Base-by-base conservation (phyloP, 371 early-diverging fungal species). In the Mortierella sp. region DNA sequence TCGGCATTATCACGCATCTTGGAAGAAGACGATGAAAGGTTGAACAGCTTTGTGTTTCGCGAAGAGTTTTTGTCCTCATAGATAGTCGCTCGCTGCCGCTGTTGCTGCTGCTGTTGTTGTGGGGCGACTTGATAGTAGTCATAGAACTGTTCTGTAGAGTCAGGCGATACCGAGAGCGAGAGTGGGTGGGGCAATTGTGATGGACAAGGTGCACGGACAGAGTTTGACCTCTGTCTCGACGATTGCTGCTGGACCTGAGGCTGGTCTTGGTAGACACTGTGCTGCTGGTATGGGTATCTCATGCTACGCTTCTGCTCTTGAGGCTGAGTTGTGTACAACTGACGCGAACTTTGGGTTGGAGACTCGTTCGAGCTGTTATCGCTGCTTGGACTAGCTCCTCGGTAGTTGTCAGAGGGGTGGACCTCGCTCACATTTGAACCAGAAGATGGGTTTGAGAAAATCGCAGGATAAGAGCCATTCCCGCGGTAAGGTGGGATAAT, bases 211-310 rank as follows among this genome's bases (percentile, higher is more conserved):
- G 24, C 12, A 16, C 54, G 54, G 5, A 10, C 8, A 54, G n/a
- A 24, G 26, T 54, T 54, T 6, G 54, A 12, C 54, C n/a, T 35
- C 16, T 11, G 14, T 45, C 16, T 12, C 47, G 22, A 24, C 5
- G 49, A 51, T 22, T 64, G 49, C 35, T 64, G 51, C 20, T 54
- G 64, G 30, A 52, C 5, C 30, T 39, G 65, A 18, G 18, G 32
- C 6, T 54, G 57, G 20, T 66, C 67, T 32, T 66, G 67, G 47
- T 58, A 40, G 22, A 43, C 18, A 9, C 47, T 20, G 45, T 66
- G 67, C n/a, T 30, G 69, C 28, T 60, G 69, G 35, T 61, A 45
- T 8, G 69, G 69, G 28, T 62, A 68, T 14, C 69, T 14, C 26
- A 28, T 14, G 54, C 62, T 52, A 22, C 69, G 69, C 20, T 32